A percentile compares a stretch with the other conserved stretches of the same genome.
These are phyloP conservation scores for Sugiyamaella marilandica DNA, from an alignment of 805 yeast genomes.

Conservation along the genomic window DNA sequence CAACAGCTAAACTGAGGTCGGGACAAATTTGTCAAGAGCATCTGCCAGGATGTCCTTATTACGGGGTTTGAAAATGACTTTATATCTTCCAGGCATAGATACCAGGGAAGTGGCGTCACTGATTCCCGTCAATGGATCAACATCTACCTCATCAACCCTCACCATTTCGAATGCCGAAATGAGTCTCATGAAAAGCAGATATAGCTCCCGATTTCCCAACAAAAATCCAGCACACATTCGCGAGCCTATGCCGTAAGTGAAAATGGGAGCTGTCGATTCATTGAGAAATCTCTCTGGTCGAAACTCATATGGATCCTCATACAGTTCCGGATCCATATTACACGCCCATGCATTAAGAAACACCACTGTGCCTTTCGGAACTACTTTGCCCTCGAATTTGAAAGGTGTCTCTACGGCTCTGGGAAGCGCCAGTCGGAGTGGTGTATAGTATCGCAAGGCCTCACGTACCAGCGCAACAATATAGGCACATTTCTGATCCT, in stretches of 20 bases:
- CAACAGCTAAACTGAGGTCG: constrained; percentile 16
- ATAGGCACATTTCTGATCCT: constrained; percentile 37
- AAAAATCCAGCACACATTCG: constrained; percentile 61
- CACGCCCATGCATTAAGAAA: constrained; percentile 69
- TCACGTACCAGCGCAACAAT: constrained; percentile 58
- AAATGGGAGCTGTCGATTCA: constrained; percentile 18
- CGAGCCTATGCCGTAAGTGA: constrained; percentile 52
- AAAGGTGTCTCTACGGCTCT: constrained; percentile 54
- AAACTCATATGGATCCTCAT: constrained; percentile 26
- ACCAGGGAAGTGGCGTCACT: constrained; percentile 22
- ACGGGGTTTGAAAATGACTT: constrained; percentile 23
- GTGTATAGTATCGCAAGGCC: constrained; percentile 57
- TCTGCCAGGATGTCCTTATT: constrained; percentile 15
- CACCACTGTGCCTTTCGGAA: constrained; percentile 53
- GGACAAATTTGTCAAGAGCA: constrained; percentile 15
- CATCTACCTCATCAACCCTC: constrained; percentile 20
- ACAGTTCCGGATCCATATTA: constrained; percentile 48
- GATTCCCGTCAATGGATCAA: constrained; percentile 23
- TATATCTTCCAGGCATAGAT: constrained; percentile 24
- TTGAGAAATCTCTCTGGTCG: constrained; percentile 31
- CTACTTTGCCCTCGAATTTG: constrained; percentile 34
- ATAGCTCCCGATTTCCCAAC: constrained; percentile 56
- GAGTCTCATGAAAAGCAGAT: constrained; percentile 47
- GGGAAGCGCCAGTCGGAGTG: constrained; percentile 65
- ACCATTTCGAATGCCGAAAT: constrained; percentile 44